Conservation (phyloP, 2,329 filamentous ascomycete genomes). For the Epichloe scottii region DNA sequence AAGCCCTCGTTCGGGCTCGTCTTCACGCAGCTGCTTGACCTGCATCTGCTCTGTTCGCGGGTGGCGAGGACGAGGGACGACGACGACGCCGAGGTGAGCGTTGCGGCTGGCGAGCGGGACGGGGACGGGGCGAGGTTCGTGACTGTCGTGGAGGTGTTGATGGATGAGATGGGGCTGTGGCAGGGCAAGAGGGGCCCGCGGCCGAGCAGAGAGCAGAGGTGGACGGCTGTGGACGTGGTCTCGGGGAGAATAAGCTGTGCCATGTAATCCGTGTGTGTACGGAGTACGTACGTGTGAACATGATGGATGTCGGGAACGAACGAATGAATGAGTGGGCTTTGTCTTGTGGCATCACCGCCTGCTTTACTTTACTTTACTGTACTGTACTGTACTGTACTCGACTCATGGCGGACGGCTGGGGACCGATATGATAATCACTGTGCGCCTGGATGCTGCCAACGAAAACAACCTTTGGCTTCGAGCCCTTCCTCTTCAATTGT, state of each 20-base stretch:
- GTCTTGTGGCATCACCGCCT: too few species aligned
- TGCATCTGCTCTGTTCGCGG: slow-evolving; percentile 39
- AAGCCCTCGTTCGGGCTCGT: slow-evolving; percentile 42
- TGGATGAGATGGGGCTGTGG: slow-evolving; percentile 38
- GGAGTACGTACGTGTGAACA: too few species aligned
- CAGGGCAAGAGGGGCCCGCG: slow-evolving; percentile 18
- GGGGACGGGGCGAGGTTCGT: slow-evolving; percentile 11
- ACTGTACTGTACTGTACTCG: too few species aligned
- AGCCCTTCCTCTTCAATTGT: not conserved
- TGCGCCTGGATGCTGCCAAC: slow-evolving; percentile 1
- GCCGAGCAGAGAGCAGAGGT: slow-evolving; percentile 37
- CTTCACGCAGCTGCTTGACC: slow-evolving; percentile 40
- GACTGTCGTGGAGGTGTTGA: slow-evolving; percentile 38
- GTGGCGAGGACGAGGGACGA: slow-evolving; percentile 23
- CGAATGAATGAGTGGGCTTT: too few species aligned
- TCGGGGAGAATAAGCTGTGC: slow-evolving; percentile 19
- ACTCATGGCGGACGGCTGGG: too few species aligned
- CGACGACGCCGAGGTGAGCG: not conserved
- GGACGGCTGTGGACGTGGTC: slow-evolving; percentile 35
- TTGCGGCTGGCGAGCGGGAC: too few species aligned
- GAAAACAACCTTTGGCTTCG: not conserved
- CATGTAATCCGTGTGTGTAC: not conserved
- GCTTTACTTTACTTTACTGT: too few species aligned
- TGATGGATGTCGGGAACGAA: too few species aligned
- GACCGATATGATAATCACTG: too few species aligned